phyloP scores from a whole-genome alignment of 176 grass and related monocot genomes.

The Eremochloa ophiuroides region DNA sequence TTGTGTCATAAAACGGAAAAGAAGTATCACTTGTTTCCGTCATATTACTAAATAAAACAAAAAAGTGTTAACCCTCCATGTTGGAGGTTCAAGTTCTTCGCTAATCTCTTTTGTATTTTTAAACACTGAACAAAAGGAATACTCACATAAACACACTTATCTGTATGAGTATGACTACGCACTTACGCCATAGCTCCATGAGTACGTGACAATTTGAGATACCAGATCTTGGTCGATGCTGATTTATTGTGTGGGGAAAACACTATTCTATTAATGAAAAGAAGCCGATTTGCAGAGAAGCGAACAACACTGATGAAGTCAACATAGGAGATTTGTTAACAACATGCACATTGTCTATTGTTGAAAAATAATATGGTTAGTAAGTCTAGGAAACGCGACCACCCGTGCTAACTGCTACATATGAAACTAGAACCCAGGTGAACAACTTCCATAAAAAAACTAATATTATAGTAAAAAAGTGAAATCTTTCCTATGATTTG shows the following conservation, averaged over 20 bases:
- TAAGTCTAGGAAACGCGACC: background rate
- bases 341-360: no score
- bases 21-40: background rate
- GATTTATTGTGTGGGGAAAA: no score
- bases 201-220: no score
- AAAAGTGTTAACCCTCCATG: background rate
- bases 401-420: background rate
- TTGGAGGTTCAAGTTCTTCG: no score
- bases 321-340: no score
- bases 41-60: background rate
- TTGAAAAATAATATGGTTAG: background rate
- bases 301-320: no score
- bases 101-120: no score
- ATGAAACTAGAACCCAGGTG: background rate
- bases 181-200: no score
- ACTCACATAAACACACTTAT: background rate
- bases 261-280: no score
- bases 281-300: no score
- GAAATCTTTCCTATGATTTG: background rate
- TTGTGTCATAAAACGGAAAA: background rate
- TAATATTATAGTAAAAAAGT: background rate
- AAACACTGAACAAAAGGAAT: background rate
- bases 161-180: no score
- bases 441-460: background rate
- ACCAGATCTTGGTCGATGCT: no score